A percentile compares a stretch with the other conserved stretches of the same genome.
phyloP scores from a whole-genome alignment of 805 yeast species.

The Wickerhamiella cacticola region DNA sequence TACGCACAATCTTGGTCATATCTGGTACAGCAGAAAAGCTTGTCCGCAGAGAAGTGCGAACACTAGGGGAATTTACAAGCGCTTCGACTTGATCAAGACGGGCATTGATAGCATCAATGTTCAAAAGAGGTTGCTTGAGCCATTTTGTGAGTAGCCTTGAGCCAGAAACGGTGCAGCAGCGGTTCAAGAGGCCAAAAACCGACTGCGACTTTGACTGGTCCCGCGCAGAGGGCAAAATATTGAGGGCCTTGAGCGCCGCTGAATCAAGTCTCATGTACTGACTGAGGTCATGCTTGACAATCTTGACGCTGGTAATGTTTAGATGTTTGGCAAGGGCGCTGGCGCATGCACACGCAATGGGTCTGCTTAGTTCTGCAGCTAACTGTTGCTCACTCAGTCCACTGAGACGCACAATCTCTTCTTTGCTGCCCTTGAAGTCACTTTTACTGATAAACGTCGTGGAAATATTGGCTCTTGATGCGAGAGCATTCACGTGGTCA shows the following conservation, averaged over 20 bases:
- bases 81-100: conserved; percentile 69
- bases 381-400: conserved; percentile 34
- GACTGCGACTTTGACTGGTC: conserved; percentile 44
- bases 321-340: conserved; percentile 61
- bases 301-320: conserved; percentile 41
- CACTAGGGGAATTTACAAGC: conserved; percentile 45
- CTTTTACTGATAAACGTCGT: conserved; percentile 46
- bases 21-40: conserved; percentile 75
- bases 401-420: conserved; percentile 63
- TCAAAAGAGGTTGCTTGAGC: conserved; percentile 90
- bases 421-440: conserved; percentile 49
- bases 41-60: conserved; percentile 53
- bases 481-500: conserved; percentile 56
- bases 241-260: conserved; percentile 78
- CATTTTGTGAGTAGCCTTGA: conserved; percentile 78
- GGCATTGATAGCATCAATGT: conserved; percentile 42
- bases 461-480: conserved; percentile 69
- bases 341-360: conserved; percentile 47
- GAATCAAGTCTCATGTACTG: conserved; percentile 84
- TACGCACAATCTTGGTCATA: conserved; percentile 59
- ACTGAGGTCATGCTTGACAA: conserved; percentile 58
- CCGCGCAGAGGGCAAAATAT: conserved; percentile 56
- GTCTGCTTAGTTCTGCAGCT: conserved; percentile 35
- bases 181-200: conserved; percentile 71
- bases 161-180: conserved; percentile 85